These are phyloP conservation scores for Candida sanyaensis DNA, from an alignment of 1,139 yeast species.

Conservation along the genomic window DNA sequence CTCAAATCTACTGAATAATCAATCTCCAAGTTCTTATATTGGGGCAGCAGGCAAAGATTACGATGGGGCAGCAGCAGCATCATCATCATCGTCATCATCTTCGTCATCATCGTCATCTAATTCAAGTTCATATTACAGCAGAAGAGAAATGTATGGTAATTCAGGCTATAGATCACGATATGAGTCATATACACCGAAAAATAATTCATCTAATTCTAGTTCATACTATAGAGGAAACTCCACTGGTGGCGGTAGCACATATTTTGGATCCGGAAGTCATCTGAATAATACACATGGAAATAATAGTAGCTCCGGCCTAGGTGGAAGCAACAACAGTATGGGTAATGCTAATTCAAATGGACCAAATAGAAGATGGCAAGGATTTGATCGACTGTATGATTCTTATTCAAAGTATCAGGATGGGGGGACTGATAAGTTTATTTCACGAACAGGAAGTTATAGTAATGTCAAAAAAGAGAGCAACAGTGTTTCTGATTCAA, in stretches of 20 bases:
- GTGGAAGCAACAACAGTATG: not conserved
- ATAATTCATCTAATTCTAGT: conserved; percentile 6
- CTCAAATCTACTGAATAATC: conserved; percentile 1
- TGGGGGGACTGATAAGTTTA: conserved; percentile 6
- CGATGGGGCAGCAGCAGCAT: not conserved
- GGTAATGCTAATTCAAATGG: not conserved
- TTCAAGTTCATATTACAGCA: conserved; percentile 7
- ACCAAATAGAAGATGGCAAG: conserved; percentile 12
- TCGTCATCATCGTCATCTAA: not conserved
- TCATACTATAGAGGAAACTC: conserved; percentile 6
- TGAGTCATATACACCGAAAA: conserved; percentile 10
- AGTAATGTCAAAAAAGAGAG: not conserved
- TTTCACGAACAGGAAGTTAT: conserved; percentile 8
- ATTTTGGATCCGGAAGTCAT: conserved; percentile 3
- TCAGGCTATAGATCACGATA: conserved; percentile 15
- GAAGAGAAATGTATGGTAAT: conserved; percentile 17
- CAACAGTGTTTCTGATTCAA: conserved; percentile 1
- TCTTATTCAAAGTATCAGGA: conserved; percentile 14
- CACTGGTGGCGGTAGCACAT: not conserved
- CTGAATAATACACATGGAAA: not conserved
- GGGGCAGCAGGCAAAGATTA: conserved; percentile 4
- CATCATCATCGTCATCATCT: too few species aligned
- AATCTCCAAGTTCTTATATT: conserved; percentile 5
- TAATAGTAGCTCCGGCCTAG: not conserved
- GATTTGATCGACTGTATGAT: conserved; percentile 16